Evolutionary conservation across 345 rosid species (phyloP), one percentile per base, ranked within the genome.

Genomic region (Eucalyptus pumila): DNA sequence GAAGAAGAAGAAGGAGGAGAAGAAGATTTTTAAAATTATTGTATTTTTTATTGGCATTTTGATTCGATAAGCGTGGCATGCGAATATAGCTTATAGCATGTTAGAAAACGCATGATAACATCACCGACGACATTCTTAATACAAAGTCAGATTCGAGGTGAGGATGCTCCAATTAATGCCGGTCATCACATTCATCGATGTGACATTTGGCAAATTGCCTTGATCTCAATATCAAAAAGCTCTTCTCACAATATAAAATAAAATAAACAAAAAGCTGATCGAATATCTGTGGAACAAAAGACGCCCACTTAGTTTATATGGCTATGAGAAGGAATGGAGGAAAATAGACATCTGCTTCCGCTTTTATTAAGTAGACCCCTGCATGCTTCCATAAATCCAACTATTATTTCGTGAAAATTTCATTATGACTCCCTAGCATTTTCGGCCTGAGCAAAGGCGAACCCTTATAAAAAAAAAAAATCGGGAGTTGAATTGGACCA

Each of bases 11-110:
- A n/a, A n/a, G n/a, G n/a, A n/a, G n/a, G n/a, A n/a, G n/a, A n/a
- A 23, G 12, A 9, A 54, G 0, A 2, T 10, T 26, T 24, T 26
- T 0, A 11, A 10, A 56, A 62, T 12, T 62, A 30, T 30, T 0
- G 10, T n/a, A 0, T 30, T n/a, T 30, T 65, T 65, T 65, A 8
- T 15, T 1, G 3, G 72, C 37, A 65, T 65, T 65, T 65, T n/a
- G 15, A 65, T 65, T 65, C 37, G 6, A 1, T 65, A 65, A 14
- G 37, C 37, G 1, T 7, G 37, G 16, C 34, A 5, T 4, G 37
- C 19, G 19, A 65, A n/a, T 65, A n/a, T 65, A n/a, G 76, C 67
- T 5, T 60, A 30, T 12, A 6, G 16, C 32, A 60, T 11, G 69
- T 30, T 27, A 30, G 69, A 62, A 62, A 27, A 13, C 0, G 13